A percentile compares a stretch with the other conserved stretches of the same genome.
Evolutionary conservation across 1,284 basidiomycete species (phyloP).

Genomic region (Malassezia arunalokei): DNA sequence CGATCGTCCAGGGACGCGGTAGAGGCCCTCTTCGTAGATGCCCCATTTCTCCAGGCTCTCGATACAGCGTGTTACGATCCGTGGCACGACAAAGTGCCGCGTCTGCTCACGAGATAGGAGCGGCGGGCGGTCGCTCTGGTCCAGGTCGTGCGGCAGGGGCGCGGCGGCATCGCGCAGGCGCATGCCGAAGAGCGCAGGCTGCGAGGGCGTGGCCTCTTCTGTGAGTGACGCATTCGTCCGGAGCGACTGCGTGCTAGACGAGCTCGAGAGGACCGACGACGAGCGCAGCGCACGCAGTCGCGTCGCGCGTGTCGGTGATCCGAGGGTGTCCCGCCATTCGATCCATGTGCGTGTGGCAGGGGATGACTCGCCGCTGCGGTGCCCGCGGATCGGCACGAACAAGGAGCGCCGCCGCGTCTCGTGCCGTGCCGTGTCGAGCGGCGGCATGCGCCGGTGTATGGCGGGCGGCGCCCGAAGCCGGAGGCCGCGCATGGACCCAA

Average conservation of each 20-base stretch:
- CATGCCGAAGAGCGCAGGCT: conserved; percentile 23
- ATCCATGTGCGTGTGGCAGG: conserved; percentile 20
- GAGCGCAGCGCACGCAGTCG: conserved; percentile 10
- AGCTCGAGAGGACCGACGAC: conserved; percentile 11
- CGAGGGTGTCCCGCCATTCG: conserved; percentile 18
- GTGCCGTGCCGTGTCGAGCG: background rate
- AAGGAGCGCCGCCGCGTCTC: conserved; percentile 9
- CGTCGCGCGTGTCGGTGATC: background rate
- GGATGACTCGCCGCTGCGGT: background rate
- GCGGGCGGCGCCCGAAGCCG: background rate
- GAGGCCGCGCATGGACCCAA: conserved; percentile 6
- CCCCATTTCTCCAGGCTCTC: conserved; percentile 38
- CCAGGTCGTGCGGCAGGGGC: conserved; percentile 13
- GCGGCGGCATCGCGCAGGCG: conserved; percentile 30
- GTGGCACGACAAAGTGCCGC: conserved; percentile 24
- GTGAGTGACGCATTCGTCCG: background rate
- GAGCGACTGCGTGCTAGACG: conserved; percentile 15
- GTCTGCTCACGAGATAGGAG: conserved; percentile 22
- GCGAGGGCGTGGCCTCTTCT: background rate
- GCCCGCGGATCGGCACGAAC: conserved; percentile 5
- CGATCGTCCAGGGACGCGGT: conserved; percentile 36
- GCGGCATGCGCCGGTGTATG: background rate
- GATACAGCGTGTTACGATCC: conserved; percentile 35
- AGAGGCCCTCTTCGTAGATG: conserved; percentile 37
- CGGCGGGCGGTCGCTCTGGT: background rate